Evolutionary conservation across 2,329 filamentous ascomycete species (phyloP), one percentile per base, ranked within the genome.

Genomic region (Paradendryphiella salina): DNA sequence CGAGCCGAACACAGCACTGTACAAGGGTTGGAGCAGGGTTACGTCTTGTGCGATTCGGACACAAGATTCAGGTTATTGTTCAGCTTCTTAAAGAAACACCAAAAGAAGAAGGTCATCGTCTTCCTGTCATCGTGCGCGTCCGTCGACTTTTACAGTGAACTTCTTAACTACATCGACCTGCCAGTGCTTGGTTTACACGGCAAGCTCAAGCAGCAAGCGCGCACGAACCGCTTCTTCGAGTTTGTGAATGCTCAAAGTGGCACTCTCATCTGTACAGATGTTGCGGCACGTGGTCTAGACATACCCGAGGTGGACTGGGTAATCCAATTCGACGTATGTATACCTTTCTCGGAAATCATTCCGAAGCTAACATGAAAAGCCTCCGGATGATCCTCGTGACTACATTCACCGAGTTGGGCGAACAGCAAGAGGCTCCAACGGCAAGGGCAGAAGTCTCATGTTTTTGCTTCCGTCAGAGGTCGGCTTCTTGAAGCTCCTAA

Each of bases 211-310:
- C 94, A 99, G 76, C 91, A 96, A 76, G 96, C 96, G 75, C 89
- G 94, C n/a, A 99, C 94, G 18, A 96, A 95, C 71, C 96, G 91
- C 0, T 99, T 99, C 74, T 99, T 97, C 74, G 93, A 97, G 73
- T 99, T 99, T 73, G 87, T 85, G 69, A 91, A 92, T 66, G 87
- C 92, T 14, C 86, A 85, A 60, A 84, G 88, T 60, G 94, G 93
- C 18, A 96, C 89, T 0, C 76, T 99, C 46, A 94, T 99, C 63
- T 96, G 92, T 77, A 99, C 94, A 0, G 94, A 99, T 67, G 94
- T 99, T 57, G 94, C 94, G 37, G 94, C 94, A 3, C 82, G 94
- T 79, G 94, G 94, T 29, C 82, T 99, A 40, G 94, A 97, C 81
- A 96, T 97, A 58, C 93, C 93, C 0, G 87, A 89, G 17, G 93